These are phyloP conservation scores for Dipteronia sinensis DNA, from an alignment of 345 rosid genomes.

Conservation along the genomic window DNA sequence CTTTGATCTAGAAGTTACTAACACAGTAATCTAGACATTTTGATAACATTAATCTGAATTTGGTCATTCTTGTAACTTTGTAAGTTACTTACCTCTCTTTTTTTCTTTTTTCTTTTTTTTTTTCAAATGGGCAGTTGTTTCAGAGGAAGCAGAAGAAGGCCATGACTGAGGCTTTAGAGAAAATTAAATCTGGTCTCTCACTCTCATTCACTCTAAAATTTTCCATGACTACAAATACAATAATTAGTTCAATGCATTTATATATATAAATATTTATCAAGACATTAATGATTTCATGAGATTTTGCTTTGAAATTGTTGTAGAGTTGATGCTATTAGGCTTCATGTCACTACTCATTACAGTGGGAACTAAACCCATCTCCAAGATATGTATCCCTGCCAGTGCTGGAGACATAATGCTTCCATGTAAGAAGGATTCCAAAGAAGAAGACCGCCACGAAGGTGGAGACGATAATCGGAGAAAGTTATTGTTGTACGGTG, in stretches of 20 bases:
- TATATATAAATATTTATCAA: not conserved
- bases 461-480: conserved; percentile 20
- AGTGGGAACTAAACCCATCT: conserved; percentile 33
- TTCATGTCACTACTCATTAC: conserved; percentile 49
- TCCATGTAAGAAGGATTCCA: conserved; percentile 30
- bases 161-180: conserved; percentile 47
- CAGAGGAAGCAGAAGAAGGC: conserved; percentile 38
- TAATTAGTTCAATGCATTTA: too few species aligned
- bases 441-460: not conserved
- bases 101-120: too few species aligned
- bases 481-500: conserved; percentile 28
- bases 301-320: not conserved
- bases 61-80: too few species aligned
- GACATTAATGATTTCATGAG: not conserved
- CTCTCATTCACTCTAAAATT: not conserved
- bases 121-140: conserved; percentile 35
- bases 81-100: too few species aligned
- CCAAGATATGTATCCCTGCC: conserved; percentile 35
- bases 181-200: conserved; percentile 38
- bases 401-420: conserved; percentile 35
- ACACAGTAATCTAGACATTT: too few species aligned
- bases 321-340: conserved; percentile 50
- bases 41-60: too few species aligned
- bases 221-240: too few species aligned
- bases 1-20: too few species aligned